Base-by-base conservation (phyloP, 441 rosid genomes). In the Syzygium syzygioides region DNA sequence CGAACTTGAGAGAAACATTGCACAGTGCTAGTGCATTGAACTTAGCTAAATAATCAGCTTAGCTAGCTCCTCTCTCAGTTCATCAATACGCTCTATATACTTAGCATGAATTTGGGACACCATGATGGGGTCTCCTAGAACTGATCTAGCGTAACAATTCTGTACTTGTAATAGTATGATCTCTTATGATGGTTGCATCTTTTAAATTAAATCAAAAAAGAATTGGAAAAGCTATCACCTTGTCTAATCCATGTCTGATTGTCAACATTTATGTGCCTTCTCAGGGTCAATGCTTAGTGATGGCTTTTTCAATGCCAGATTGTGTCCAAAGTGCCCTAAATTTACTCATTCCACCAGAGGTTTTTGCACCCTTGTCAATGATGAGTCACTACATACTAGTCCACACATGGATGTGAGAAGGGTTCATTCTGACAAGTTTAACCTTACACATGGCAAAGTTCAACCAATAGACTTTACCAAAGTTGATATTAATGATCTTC, bases 401-500 rank as follows among this genome's bases (percentile, higher is more conserved):
- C 83, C 52, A 76, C 83, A 41, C 83, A 41, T 7, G 52, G 52
- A 76, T 76, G 83, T 41, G 52, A 2, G 83, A 76, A 76, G 83
- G 83, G 52, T 76, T 76, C 52, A 76, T 76, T 41, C 83, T 76
- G n/a, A 41, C n/a, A 41, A 76, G 52, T 26, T 76, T 37, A 41
- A 76, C 83, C 83, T 37, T 76, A 76, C 6, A 23, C 52, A 41
- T 6, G n/a, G 28, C 52, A 87, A 85, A 87, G 87, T 90, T 90
- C 93, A 92, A 90, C 94, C 93, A 14, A 87, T 96, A 79, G 98
- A 98, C 90, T 95, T 96, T 92, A 94, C 98, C 79, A 93, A 94
- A 90, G 85, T 97, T 6, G 95, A 94, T 55, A 91, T 92, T 4
- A 92, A 93, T 76, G 88, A 93, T 86, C 95, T 98, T 91, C 99